Evolutionary conservation across 177 flowering plant genomes (phyloP), one percentile per base, ranked within the genome.

Genomic region (Telopea speciosissima): DNA sequence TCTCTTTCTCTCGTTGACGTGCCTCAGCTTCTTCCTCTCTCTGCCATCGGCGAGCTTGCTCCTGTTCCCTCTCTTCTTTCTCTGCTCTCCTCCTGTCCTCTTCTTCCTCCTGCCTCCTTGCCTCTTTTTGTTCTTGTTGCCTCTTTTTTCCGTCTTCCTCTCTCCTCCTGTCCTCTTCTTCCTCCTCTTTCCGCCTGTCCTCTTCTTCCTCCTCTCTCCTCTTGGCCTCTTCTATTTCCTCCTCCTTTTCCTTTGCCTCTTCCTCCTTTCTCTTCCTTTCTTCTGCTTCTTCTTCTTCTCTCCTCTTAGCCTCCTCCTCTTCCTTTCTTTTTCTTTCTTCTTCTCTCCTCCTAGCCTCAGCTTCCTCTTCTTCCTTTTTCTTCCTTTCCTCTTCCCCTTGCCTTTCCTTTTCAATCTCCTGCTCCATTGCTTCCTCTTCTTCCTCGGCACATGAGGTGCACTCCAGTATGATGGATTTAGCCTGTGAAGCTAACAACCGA

Each of bases 381-480:
- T 61, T 70, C 62, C 56, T 49, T 49, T 49, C 16, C 9, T 71
- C 73, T 26, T 74, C 72, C 70, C 75, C 70, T 63, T 83, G 63
- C 63, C 49, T 76, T 54, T 74, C 71, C 79, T 31, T 78, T 65
- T 80, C 79, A 17, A 65, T 80, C 44, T 87, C 90, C 66, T 85
- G 85, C 77, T 83, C 62, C 88, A 84, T 78, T 40, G 22, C 66
- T 70, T 40, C 77, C 74, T 77, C 80, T 71, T 91, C 92, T 22
- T 82, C 88, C 81, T 92, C 97, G 0, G 97, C 97, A 74, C 99
- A 94, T 5, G 91, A 86, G 16, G 82, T 68, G 71, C 99, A 92
- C 0, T 81, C 88, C 66, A 91, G 72, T 65, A 91, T 87, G 22
- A 87, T 52, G 0, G 90, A 79, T 0, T 89, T 87, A 1, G 14